phyloP scores from a whole-genome alignment of 805 yeast species.

The Starmera pachycereana region DNA sequence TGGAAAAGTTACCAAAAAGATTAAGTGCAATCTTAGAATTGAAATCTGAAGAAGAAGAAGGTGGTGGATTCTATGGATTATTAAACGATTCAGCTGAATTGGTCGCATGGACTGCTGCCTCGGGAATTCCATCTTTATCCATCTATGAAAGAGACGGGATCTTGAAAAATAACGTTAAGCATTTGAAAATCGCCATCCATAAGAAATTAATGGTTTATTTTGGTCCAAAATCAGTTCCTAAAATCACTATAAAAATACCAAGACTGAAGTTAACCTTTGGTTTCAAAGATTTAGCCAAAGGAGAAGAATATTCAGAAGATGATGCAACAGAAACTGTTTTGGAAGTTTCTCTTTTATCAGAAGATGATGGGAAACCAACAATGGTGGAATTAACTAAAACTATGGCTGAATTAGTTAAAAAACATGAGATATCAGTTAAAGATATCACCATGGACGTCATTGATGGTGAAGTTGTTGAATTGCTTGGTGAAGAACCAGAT shows the following conservation, averaged over 20 bases:
- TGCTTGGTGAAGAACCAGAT: conserved; percentile 92
- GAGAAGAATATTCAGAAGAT: conserved; percentile 22
- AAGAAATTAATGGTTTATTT: conserved; percentile 59
- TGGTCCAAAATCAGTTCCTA: conserved; percentile 61
- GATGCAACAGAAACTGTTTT: conserved; percentile 35
- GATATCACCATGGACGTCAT: conserved; percentile 71
- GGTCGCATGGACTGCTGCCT: conserved; percentile 79
- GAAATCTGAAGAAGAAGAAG: conserved; percentile 71
- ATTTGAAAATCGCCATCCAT: conserved; percentile 44
- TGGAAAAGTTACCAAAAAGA: conserved; percentile 69
- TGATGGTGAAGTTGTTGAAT: conserved; percentile 59
- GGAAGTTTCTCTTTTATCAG: conserved; percentile 55
- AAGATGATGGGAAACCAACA: conserved; percentile 81
- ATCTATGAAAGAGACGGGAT: conserved; percentile 76
- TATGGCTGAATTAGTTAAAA: conserved; percentile 63
- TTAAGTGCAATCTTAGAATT: conserved; percentile 67
- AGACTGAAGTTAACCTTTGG: conserved; percentile 38
- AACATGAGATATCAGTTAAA: conserved; percentile 45
- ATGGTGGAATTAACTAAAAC: conserved; percentile 82
- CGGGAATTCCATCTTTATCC: conserved; percentile 66
- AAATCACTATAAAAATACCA: conserved; percentile 53
- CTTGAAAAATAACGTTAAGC: conserved; percentile 43
- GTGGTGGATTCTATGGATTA: conserved; percentile 81
- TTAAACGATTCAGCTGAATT: conserved; percentile 69
- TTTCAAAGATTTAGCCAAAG: conserved; percentile 29